Percentiles rank a stretch among this genome's conserved stretches.
phyloP scores from a whole-genome alignment of 1,284 basidiomycete species.

The Trametes versicolor region DNA sequence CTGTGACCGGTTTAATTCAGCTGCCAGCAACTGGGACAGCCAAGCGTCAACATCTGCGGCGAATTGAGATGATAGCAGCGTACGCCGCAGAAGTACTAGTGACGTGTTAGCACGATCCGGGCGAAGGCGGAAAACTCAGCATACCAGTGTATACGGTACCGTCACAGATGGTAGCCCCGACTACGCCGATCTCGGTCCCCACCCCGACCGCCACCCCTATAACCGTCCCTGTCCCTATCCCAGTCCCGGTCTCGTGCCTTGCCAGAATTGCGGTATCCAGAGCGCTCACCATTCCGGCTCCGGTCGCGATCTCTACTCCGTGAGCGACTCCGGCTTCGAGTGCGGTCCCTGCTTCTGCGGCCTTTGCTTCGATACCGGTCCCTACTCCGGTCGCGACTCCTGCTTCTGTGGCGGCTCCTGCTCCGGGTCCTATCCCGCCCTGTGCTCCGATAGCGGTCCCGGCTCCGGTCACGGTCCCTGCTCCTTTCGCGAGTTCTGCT shows the following conservation, averaged over 20 bases:
- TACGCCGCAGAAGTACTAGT: background rate
- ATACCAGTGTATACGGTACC: background rate
- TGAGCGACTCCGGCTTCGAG: background rate
- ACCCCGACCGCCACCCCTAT: background rate
- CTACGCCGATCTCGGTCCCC: slow-evolving; percentile 2
- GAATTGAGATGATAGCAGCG: no score
- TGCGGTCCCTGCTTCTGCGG: slow-evolving; percentile 5
- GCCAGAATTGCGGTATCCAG: background rate
- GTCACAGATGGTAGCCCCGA: slow-evolving; percentile 2
- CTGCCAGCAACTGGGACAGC: no score
- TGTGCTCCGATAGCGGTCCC: background rate
- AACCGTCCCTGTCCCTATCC: background rate
- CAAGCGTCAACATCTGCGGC: no score
- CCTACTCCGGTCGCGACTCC: slow-evolving; percentile 12
- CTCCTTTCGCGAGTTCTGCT: background rate
- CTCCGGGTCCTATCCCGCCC: background rate
- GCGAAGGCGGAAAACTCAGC: background rate
- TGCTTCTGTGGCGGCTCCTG: background rate
- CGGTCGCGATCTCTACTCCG: background rate
- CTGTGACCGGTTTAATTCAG: no score
- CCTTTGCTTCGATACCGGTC: slow-evolving; percentile 15
- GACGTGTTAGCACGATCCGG: background rate
- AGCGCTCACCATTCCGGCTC: background rate
- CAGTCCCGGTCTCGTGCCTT: background rate
- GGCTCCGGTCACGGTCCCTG: background rate